Evolutionary conservation across 1,284 basidiomycete genomes (phyloP).

Genomic region (Taiwanofungus camphoratus): DNA sequence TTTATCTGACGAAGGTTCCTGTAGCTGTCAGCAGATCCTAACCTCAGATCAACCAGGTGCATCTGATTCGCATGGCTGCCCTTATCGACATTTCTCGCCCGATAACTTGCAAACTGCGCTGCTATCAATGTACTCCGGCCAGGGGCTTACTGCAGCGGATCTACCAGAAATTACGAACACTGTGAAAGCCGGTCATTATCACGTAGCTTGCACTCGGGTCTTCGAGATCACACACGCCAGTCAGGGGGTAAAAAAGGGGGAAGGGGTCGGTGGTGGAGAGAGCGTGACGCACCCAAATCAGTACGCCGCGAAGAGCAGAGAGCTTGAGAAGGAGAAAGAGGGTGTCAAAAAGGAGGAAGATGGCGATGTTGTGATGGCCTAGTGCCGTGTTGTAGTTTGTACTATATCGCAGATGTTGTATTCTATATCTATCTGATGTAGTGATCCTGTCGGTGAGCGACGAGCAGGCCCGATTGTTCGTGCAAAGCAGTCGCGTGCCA

Average conservation of each 20-base stretch:
- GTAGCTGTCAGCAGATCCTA: slow-evolving; percentile 88
- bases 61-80: slow-evolving; percentile 86
- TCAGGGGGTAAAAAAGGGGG: slow-evolving; percentile 79
- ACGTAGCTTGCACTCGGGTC: slow-evolving; percentile 95
- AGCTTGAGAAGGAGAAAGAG: slow-evolving; percentile 46
- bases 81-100: slow-evolving; percentile 86
- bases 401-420: slow-evolving; percentile 1
- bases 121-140: slow-evolving; percentile 65
- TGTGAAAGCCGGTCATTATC: slow-evolving; percentile 84
- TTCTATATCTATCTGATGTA: too few relatives aligned
- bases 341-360: slow-evolving; percentile 24
- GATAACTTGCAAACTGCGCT: slow-evolving; percentile 84
- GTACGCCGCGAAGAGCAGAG: slow-evolving; percentile 66
- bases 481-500: not conserved
- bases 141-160: slow-evolving; percentile 59
- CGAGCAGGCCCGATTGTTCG: not conserved
- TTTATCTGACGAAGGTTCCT: too few relatives aligned
- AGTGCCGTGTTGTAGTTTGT: not conserved
- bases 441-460: not conserved
- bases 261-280: slow-evolving; percentile 85
- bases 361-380: slow-evolving; percentile 30
- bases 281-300: slow-evolving; percentile 95
- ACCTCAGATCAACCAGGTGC: slow-evolving; percentile 70
- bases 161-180: slow-evolving; percentile 83
- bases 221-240: slow-evolving; percentile 89